Evolutionary conservation across 2,329 filamentous ascomycete species (phyloP), one percentile per base, ranked within the genome.

Genomic region (Cercospora zeina): DNA sequence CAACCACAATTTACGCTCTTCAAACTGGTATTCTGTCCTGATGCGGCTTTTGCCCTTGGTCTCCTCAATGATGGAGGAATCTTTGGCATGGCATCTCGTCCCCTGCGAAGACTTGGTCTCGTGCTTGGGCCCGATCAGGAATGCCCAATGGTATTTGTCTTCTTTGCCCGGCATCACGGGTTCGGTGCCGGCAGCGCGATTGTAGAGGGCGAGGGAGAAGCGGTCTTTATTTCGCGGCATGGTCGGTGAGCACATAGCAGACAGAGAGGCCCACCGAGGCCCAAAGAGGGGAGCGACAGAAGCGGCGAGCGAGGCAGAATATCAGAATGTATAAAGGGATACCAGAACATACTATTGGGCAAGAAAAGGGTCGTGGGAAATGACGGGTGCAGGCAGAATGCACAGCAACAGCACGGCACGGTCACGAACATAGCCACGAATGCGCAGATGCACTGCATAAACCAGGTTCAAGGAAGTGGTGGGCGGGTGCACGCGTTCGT

Each of bases 191-290:
- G 45, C 33, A 14, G 58, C 19, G 27, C 51, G 36, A 1, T 27
- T 34, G 50, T 60, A 60, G 34, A 60, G 51, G 1, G 58, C 51
- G 37, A 60, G 50, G 30, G 55, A 60, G 33, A 60, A 31, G 13
- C 58, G 58, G 1, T 60, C 50, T 45, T 60, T 60, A 13, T 60
- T 60, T 8, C 50, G 58, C 34, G 58, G 58, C 58, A 60, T 60
- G 11, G 39, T 50, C 30, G 50, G 36, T 45, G 54, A 49, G 42
- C 24, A 45, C 49, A 54, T 36, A 59, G 14, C 14, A 7, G 14
- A 9, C 24, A 42, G 24, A 16, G 16, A 39, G 16, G 31, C 7
- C 31, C 47, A 27, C 16, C 27, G 21, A 49, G 42, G 42, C 42
- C 11, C 49, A 24, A 14, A 30, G 11, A 59, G 45, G 42, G 42